Conservation (phyloP, 2,329 filamentous ascomycete genomes). For the Fusarium multiceps region DNA sequence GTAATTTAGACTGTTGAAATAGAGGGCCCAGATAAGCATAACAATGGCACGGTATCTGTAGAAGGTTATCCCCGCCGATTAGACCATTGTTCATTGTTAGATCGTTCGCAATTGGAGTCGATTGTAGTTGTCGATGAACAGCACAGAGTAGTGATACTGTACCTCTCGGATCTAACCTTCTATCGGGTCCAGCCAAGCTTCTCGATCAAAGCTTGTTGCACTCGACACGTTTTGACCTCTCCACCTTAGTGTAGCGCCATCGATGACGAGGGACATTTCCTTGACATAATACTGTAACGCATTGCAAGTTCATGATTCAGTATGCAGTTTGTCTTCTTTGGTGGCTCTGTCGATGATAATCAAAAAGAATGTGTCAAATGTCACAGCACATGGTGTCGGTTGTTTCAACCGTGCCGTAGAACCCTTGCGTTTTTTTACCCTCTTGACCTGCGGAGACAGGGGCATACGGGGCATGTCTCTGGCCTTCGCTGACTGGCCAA, state of each 20-base stretch:
- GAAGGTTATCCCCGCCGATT: neutral
- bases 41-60: neutral
- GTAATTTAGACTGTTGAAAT: neutral
- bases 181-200: slow-evolving; percentile 16
- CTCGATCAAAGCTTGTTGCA: slow-evolving; percentile 23
- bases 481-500: slow-evolving; percentile 14
- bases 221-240: slow-evolving; percentile 10
- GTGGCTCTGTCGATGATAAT: slow-evolving; percentile 22
- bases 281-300: neutral
- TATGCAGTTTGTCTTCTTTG: neutral
- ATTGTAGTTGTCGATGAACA: neutral
- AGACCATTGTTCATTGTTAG: neutral
- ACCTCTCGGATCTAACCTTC: slow-evolving; percentile 13
- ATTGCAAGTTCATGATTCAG: neutral
- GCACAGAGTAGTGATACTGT: neutral
- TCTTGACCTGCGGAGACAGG: neutral
- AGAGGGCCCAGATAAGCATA: neutral
- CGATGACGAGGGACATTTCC: neutral
- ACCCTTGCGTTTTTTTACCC: neutral
- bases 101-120: neutral
- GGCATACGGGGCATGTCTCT: slow-evolving; percentile 21
- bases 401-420: neutral
- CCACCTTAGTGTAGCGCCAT: neutral
- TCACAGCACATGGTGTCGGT: neutral
- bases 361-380: neutral